Percentiles rank a stretch among this genome's conserved stretches.
These are phyloP conservation scores for Drechslerella coelobrocha DNA, from an alignment of 2,329 filamentous ascomycete species.

Conservation along the genomic window DNA sequence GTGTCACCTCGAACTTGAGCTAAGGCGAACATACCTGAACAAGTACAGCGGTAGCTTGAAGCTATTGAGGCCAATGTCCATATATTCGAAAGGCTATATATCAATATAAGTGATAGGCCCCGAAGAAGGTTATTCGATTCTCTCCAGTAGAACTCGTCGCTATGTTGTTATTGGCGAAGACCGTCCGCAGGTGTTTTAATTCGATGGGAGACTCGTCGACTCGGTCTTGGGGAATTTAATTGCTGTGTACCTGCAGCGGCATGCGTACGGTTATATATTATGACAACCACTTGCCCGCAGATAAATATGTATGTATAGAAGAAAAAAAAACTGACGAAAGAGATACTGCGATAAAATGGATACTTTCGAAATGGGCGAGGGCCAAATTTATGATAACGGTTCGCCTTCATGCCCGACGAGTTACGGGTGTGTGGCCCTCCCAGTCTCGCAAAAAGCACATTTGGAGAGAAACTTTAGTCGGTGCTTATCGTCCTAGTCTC, in stretches of 20 bases:
- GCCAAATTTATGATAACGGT: constrained; percentile 50
- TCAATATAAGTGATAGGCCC: background rate
- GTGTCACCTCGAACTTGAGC: background rate
- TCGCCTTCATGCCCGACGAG: constrained; percentile 10
- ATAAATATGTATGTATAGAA: constrained; percentile 21
- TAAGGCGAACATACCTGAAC: background rate
- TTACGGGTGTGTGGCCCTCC: constrained; percentile 34
- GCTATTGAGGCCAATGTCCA: background rate
- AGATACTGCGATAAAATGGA: constrained; percentile 20
- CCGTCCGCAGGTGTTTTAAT: background rate
- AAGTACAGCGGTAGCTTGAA: background rate
- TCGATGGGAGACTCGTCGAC: no score
- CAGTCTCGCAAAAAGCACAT: constrained; percentile 44
- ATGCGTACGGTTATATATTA: background rate
- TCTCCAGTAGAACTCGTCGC: no score
- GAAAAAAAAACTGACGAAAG: constrained; percentile 8
- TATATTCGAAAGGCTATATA: background rate
- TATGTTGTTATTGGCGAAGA: no score
- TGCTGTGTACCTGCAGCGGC: background rate
- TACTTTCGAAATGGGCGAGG: constrained; percentile 32
- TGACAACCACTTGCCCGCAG: background rate
- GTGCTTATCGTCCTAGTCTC: constrained; percentile 4
- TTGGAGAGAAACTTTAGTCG: constrained; percentile 26
- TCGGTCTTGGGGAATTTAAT: background rate
- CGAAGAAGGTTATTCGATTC: no score